phyloP scores from a whole-genome alignment of 306 rosid species.

The Parietaria judaica region DNA sequence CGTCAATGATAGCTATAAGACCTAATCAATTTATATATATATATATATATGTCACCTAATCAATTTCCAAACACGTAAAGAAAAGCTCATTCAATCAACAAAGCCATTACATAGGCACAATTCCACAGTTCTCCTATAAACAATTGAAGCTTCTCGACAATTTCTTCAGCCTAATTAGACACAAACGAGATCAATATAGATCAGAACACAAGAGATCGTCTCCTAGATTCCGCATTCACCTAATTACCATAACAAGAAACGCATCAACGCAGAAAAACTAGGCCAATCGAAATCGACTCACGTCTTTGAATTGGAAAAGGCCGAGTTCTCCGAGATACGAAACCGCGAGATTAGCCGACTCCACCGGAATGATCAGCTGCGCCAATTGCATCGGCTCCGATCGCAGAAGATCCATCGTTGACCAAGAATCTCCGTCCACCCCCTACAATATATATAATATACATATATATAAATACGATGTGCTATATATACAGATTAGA shows the following conservation, averaged over 20 bases:
- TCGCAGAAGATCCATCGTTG: constrained; percentile 69
- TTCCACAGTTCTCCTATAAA: not conserved
- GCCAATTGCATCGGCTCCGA: constrained; percentile 86
- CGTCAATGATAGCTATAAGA: no score
- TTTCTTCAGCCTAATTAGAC: not conserved
- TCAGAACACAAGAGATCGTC: not conserved
- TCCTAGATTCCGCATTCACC: not conserved
- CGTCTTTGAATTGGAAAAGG: constrained; percentile 81
- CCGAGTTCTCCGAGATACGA: constrained; percentile 72
- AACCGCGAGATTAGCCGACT: constrained; percentile 51
- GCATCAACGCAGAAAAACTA: not conserved
- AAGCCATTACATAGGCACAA: no score
- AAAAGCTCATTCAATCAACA: not conserved
- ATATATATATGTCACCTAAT: no score
- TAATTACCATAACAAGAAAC: not conserved
- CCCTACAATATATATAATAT: constrained; percentile 3
- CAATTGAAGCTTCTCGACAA: not conserved
- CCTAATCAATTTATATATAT: no score
- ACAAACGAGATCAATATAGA: no score
- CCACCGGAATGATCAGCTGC: constrained; percentile 76
- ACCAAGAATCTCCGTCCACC: constrained; percentile 11
- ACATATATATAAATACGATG: no score
- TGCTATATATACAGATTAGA: not conserved
- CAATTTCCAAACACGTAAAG: not conserved
- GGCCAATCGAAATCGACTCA: constrained; percentile 5